Conservation (phyloP, 805 yeast species). For the Candida odintsovae region DNA sequence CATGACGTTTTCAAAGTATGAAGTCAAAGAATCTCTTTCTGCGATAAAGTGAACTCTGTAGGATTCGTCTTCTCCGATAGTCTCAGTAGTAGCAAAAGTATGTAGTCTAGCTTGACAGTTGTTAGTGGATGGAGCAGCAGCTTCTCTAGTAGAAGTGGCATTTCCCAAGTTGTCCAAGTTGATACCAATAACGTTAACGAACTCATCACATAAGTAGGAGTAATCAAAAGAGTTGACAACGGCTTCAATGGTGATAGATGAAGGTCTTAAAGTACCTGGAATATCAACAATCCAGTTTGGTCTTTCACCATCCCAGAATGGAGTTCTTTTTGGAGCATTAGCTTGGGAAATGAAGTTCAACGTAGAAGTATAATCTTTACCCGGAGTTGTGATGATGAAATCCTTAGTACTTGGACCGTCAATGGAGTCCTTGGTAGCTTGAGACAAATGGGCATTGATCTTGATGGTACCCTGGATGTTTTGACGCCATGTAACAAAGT, state of each 20-base stretch:
- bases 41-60: not conserved
- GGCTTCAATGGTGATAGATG: slow-evolving; percentile 1
- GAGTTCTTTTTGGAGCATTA: slow-evolving; percentile 5
- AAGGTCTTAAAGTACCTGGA: slow-evolving; percentile 7
- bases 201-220: slow-evolving; percentile 1
- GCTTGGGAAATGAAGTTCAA: slow-evolving; percentile 2
- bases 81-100: not conserved
- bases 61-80: not conserved
- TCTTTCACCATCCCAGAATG: not conserved
- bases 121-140: not conserved
- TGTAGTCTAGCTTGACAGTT: not conserved
- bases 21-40: not conserved
- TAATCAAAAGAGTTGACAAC: not conserved
- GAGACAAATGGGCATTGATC: slow-evolving; percentile 2
- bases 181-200: slow-evolving; percentile 1
- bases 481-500: slow-evolving; percentile 2
- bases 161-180: slow-evolving; percentile 2
- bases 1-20: not conserved
- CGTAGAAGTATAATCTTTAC: not conserved
- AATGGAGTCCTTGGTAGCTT: not conserved
- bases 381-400: slow-evolving; percentile 4
- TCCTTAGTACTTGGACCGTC: not conserved
- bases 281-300: slow-evolving; percentile 7
- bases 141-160: slow-evolving; percentile 1
- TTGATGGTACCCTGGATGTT: slow-evolving; percentile 3